Percentiles rank a stretch among this genome's conserved stretches.
phyloP scores from a whole-genome alignment of 192 early-diverging fungal species.

The Thoreauomyces humboldtii region DNA sequence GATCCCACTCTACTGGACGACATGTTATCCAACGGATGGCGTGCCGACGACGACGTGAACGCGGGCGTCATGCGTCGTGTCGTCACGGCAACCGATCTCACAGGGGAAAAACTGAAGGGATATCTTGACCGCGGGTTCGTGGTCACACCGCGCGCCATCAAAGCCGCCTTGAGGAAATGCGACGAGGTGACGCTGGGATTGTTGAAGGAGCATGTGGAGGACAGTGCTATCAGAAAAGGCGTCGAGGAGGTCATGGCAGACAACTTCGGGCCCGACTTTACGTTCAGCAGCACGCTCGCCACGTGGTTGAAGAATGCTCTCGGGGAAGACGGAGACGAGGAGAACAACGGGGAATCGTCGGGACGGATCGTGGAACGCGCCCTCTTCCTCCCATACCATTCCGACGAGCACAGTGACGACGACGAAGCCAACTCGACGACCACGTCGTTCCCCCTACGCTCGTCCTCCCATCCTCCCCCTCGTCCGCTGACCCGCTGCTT shows the following conservation, averaged over 20 bases:
- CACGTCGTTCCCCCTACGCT: background rate
- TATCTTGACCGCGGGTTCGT: conserved; percentile 20
- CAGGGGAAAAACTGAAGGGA: background rate
- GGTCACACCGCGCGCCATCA: conserved; percentile 3
- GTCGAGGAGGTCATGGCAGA: conserved; percentile 16
- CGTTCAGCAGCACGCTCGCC: conserved; percentile 13
- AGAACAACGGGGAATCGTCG: no score
- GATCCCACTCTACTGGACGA: conserved; percentile 19
- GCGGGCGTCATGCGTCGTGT: conserved; percentile 15
- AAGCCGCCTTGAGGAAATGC: conserved; percentile 18
- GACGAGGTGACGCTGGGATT: background rate
- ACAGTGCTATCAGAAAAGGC: background rate
- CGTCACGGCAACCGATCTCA: background rate
- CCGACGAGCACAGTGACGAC: background rate
- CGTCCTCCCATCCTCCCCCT: background rate
- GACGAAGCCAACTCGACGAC: background rate
- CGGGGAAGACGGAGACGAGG: no score
- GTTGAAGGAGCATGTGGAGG: conserved; percentile 3
- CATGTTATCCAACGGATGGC: conserved; percentile 9
- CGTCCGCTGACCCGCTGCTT: conserved; percentile 15
- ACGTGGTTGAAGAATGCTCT: conserved; percentile 9
- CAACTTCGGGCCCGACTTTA: conserved; percentile 22
- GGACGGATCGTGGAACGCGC: no score
- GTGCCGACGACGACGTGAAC: conserved; percentile 3
- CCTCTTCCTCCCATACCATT: no score